phyloP scores from a whole-genome alignment of 169 alveolate species.

The Plasmodium vinckei region DNA sequence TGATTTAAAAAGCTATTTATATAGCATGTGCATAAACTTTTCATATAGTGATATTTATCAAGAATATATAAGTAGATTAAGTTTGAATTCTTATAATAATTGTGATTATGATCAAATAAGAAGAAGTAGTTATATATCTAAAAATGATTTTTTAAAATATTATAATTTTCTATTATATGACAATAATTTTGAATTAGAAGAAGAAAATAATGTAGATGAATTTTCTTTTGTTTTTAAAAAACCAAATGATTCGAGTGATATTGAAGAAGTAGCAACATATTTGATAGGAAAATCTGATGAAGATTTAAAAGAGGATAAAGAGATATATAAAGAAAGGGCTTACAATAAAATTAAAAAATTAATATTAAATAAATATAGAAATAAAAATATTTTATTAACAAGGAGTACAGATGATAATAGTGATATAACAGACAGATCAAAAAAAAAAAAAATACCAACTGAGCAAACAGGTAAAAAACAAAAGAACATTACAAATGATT shows the following conservation, averaged over 20 bases:
- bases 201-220: conserved; percentile 27
- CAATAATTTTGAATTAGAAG: conserved; percentile 61
- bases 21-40: conserved; percentile 38
- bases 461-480: background rate
- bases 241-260: conserved; percentile 9
- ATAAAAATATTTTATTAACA: background rate
- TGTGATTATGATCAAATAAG: conserved; percentile 73
- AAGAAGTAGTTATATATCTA: conserved; percentile 49
- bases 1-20: conserved; percentile 38
- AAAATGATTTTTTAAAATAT: conserved; percentile 58
- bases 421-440: background rate
- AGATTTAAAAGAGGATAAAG: background rate
- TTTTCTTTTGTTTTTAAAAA: background rate
- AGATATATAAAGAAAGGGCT: background rate
- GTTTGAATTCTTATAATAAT: conserved; percentile 44
- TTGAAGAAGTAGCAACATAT: conserved; percentile 45
- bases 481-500: background rate
- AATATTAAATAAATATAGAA: background rate
- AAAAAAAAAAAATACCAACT: background rate
- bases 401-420: background rate
- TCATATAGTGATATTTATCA: conserved; percentile 71
- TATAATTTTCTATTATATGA: conserved; percentile 52
- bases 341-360: conserved; percentile 5
- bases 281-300: conserved; percentile 9
- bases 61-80: conserved; percentile 60